A percentile compares a stretch with the other conserved stretches of the same genome.
These are phyloP conservation scores for Blastosporella zonata DNA, from an alignment of 1,284 basidiomycete species.

Conservation along the genomic window DNA sequence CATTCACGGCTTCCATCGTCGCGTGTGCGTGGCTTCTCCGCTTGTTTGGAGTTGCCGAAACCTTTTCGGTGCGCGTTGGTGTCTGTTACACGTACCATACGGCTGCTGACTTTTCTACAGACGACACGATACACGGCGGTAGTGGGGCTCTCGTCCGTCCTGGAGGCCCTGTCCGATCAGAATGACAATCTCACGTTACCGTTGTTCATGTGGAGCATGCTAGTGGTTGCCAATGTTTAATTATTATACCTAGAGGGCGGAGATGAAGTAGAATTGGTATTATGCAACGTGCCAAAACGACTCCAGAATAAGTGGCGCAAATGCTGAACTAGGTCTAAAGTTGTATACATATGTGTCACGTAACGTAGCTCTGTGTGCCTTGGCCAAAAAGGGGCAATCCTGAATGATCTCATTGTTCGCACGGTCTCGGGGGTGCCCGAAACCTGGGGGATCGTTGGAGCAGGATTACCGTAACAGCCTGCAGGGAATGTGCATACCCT, in stretches of 20 bases:
- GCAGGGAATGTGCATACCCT: background rate
- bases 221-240: slow-evolving; percentile 51
- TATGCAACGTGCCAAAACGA: background rate
- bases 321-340: background rate
- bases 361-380: too few relatives aligned
- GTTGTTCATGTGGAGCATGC: slow-evolving; percentile 83
- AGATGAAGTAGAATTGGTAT: background rate
- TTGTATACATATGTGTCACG: too few relatives aligned
- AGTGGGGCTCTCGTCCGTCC: slow-evolving; percentile 61
- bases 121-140: slow-evolving; percentile 53
- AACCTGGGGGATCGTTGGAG: slow-evolving; percentile 7
- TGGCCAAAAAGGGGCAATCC: too few relatives aligned
- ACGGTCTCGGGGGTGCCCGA: slow-evolving; percentile 20
- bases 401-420: slow-evolving; percentile 29
- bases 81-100: slow-evolving; percentile 9
- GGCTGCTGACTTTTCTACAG: slow-evolving; percentile 30
- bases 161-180: slow-evolving; percentile 89
- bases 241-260: background rate
- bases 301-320: slow-evolving; percentile 4
- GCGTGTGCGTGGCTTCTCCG: slow-evolving; percentile 70
- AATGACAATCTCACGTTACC: slow-evolving; percentile 94
- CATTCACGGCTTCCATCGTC: slow-evolving; percentile 77
- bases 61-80: slow-evolving; percentile 65
- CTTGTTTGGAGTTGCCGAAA: slow-evolving; percentile 62
- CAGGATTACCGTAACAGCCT: slow-evolving; percentile 5